Evolutionary conservation across 2,329 filamentous ascomycete species (phyloP).

Genomic region (Penicillium glabrum): DNA sequence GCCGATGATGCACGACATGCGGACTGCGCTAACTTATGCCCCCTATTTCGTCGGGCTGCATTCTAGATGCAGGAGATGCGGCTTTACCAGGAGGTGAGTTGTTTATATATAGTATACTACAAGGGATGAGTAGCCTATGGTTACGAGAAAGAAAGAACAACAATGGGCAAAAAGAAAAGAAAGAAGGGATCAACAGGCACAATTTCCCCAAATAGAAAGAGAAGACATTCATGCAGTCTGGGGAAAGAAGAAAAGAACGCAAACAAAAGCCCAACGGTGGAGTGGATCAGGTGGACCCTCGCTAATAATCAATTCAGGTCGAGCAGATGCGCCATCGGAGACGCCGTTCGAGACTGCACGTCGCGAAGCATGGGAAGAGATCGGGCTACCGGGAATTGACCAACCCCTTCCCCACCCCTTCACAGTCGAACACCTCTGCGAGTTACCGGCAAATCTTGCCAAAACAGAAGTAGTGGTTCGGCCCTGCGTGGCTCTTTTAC

Average conservation of each 20-base stretch:
- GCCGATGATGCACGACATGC: slow-evolving; percentile 18
- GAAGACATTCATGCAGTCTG: background rate
- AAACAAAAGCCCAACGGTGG: background rate
- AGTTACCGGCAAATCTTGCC: slow-evolving; percentile 74
- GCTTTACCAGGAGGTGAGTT: slow-evolving; percentile 77
- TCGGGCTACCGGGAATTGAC: slow-evolving; percentile 72
- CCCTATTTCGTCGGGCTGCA: background rate
- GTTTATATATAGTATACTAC: background rate
- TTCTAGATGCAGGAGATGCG: slow-evolving; percentile 71
- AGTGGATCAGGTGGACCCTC: background rate
- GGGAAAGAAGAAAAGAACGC: background rate
- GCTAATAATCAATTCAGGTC: slow-evolving; percentile 37
- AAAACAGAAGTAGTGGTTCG: slow-evolving; percentile 72
- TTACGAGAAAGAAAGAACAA: background rate
- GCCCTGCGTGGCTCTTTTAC: slow-evolving; percentile 76
- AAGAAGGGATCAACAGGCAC: background rate
- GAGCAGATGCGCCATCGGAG: slow-evolving; percentile 56
- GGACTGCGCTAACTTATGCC: slow-evolving; percentile 12
- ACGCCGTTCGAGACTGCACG: slow-evolving; percentile 76
- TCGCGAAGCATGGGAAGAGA: slow-evolving; percentile 89
- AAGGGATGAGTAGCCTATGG: background rate
- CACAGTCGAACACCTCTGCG: slow-evolving; percentile 81
- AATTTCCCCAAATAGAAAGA: background rate
- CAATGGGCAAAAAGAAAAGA: background rate
- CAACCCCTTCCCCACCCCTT: slow-evolving; percentile 76